These are phyloP conservation scores for Populus trichocarpa DNA, from an alignment of 441 rosid species.

Conservation along the genomic window DNA sequence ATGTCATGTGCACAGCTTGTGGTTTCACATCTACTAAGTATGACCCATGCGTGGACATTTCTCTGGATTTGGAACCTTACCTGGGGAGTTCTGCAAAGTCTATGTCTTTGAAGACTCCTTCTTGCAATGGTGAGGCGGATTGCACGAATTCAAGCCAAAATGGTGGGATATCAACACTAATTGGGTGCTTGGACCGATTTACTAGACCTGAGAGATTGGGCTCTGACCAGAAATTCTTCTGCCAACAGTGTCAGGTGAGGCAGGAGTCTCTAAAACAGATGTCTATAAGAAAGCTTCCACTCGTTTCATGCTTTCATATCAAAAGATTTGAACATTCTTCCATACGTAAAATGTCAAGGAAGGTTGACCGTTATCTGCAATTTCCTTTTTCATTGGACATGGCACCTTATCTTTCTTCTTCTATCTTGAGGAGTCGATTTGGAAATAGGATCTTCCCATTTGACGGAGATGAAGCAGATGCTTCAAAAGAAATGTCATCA, in stretches of 20 bases:
- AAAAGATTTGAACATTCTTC: constrained; percentile 78
- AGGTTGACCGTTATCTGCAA: constrained; percentile 66
- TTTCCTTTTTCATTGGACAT: constrained; percentile 71
- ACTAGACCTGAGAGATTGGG: constrained; percentile 74
- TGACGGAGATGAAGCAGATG: constrained; percentile 61
- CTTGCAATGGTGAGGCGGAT: constrained; percentile 47
- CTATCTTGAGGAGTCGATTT: constrained; percentile 59
- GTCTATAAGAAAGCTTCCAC: constrained; percentile 76
- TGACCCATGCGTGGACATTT: constrained; percentile 73
- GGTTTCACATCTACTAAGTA: constrained; percentile 78
- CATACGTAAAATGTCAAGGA: constrained; percentile 56
- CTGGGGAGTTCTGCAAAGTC: constrained; percentile 36
- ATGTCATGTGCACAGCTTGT: constrained; percentile 77
- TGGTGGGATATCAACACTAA: constrained; percentile 43
- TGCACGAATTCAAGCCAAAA: constrained; percentile 33
- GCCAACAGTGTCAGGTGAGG: constrained; percentile 71
- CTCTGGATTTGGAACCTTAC: constrained; percentile 62
- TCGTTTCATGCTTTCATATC: constrained; percentile 70
- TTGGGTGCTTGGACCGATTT: constrained; percentile 68
- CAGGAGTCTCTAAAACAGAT: constrained; percentile 79
- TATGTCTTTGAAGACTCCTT: constrained; percentile 31
- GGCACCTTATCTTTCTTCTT: constrained; percentile 71
- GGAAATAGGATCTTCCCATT: constrained; percentile 64
- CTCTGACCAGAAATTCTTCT: constrained; percentile 74
- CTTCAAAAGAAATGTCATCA: constrained; percentile 47